phyloP scores from a whole-genome alignment of 2,329 filamentous ascomycete genomes.

The Raffaelea arxii region DNA sequence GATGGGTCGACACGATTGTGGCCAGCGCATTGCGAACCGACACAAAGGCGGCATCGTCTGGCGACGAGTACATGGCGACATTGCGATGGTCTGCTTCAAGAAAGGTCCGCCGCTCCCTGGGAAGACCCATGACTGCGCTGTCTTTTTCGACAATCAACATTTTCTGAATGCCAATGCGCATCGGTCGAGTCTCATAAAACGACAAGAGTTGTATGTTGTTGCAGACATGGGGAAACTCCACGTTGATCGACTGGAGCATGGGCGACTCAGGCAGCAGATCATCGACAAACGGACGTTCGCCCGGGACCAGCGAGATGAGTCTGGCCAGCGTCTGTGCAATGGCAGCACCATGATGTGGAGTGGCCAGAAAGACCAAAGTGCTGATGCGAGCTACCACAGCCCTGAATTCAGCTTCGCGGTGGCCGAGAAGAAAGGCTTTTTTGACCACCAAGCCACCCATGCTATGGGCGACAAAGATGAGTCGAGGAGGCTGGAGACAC shows the following conservation, averaged over 20 bases:
- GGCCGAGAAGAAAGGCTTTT: slow-evolving; percentile 22
- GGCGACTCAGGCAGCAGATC: slow-evolving; percentile 20
- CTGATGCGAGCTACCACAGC: slow-evolving; percentile 15
- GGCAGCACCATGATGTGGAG: slow-evolving; percentile 23
- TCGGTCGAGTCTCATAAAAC: slow-evolving; percentile 22
- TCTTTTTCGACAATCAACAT: slow-evolving; percentile 22
- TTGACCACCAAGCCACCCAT: slow-evolving; percentile 29
- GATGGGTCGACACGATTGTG: slow-evolving; percentile 1
- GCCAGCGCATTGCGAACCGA: slow-evolving; percentile 18
- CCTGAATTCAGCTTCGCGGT: slow-evolving; percentile 13
- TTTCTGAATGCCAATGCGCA: slow-evolving; percentile 14
- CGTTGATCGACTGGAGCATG: slow-evolving; percentile 21
- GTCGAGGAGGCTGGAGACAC: slow-evolving; percentile 7
- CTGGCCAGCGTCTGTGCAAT: slow-evolving; percentile 18
- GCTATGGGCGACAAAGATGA: slow-evolving; percentile 26
- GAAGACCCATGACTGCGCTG: slow-evolving; percentile 18
- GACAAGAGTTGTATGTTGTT: slow-evolving; percentile 18
- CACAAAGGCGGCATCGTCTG: slow-evolving; percentile 16
- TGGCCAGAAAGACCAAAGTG: slow-evolving; percentile 27
- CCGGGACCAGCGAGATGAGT: slow-evolving; percentile 13
- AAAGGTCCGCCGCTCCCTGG: slow-evolving; percentile 17
- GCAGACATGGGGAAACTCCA: slow-evolving; percentile 21
- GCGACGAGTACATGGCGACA: slow-evolving; percentile 17
- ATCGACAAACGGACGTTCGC: slow-evolving; percentile 19
- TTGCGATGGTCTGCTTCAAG: slow-evolving; percentile 22